Evolutionary conservation across 192 early-diverging fungal species (phyloP), one percentile per base, ranked within the genome.

Genomic region (Gamsiella multidivaricata): DNA sequence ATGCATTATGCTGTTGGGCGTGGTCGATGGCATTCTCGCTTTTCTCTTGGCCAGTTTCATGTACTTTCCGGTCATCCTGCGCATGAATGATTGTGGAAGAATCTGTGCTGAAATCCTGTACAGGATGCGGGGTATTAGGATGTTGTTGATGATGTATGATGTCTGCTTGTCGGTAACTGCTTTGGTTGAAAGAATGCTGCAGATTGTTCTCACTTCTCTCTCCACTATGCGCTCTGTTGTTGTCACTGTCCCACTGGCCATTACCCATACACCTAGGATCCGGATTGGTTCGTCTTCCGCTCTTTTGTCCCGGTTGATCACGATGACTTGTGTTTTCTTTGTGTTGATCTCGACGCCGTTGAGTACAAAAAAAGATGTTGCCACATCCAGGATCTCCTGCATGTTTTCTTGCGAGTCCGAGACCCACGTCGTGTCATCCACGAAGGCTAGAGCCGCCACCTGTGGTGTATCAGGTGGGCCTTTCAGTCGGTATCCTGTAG

Each of bases 221-320:
- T 51, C 57, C 29, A 55, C 39, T 8, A 42, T 9, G 2, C 11
- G 17, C 11, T 32, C n/a, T 26, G 58, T 53, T 28, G 53, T 6
- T 31, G 29, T 70, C 11, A 9, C 14, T 8, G 42, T n/a, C 10
- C 69, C 69, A 17, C 7, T 22, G 2, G 59, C 60, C 17, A 7
- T 62, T 31, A 70, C 60, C 50, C 37, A 62, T 11, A 70, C 69
- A 10, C 69, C 60, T 5, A 70, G 60, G 10, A 70, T 63, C 3
- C 60, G 29, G 0, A 52, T 31, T 2, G 52, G 42, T 17, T 70
- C 69, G 11, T 61, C 36, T 11, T 55, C 56, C 4, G 8, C 32
- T 0, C 14, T 15, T 8, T 34, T 2, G 15, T 51, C 39, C 43
- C 49, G 32, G 60, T 71, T 52, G 29, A 59, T 46, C 8, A 45